Percentiles rank a stretch among this genome's conserved stretches.
phyloP scores from a whole-genome alignment of 2,329 filamentous ascomycete species.

The Leptographium galeiforme region DNA sequence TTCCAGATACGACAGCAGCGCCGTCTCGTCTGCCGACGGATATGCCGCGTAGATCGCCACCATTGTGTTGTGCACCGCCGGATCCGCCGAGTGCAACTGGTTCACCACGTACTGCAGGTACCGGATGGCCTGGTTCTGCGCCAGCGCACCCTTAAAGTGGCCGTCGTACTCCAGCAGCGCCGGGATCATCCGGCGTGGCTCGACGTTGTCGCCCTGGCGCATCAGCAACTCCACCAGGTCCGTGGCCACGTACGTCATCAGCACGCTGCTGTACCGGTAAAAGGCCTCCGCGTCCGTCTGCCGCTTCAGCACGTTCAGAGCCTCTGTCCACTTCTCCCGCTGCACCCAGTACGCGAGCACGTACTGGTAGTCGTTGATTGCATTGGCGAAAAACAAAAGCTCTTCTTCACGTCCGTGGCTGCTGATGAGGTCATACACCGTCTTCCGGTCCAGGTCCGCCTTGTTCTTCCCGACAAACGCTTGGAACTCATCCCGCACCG shows the following conservation, averaged over 20 bases:
- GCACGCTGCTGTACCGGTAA: conserved; percentile 91
- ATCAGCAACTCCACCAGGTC: conserved; percentile 93
- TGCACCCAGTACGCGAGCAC: conserved; percentile 96
- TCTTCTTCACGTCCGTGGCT: conserved; percentile 92
- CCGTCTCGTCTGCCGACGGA: conserved; percentile 68
- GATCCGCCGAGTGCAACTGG: conserved; percentile 62
- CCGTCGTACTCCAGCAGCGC: conserved; percentile 90
- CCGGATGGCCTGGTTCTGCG: conserved; percentile 79
- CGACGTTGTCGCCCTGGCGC: conserved; percentile 70
- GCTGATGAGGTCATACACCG: conserved; percentile 89
- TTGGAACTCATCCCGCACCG: conserved; percentile 66
- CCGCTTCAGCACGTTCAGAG: conserved; percentile 76
- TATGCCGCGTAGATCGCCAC: conserved; percentile 92
- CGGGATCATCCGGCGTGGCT: conserved; percentile 79
- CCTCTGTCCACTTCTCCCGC: conserved; percentile 80
- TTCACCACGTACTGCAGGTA: conserved; percentile 93
- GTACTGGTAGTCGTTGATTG: conserved; percentile 84
- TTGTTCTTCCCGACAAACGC: conserved; percentile 82
- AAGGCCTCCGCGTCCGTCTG: conserved; percentile 89
- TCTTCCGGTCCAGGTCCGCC: conserved; percentile 75
- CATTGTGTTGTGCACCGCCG: conserved; percentile 91
- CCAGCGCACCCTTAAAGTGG: conserved; percentile 51
- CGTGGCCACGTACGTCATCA: conserved; percentile 76
- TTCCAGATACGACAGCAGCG: conserved; percentile 77
- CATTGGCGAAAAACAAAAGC: conserved; percentile 78